Percentiles rank a stretch among this genome's conserved stretches.
phyloP scores from a whole-genome alignment of 495 filamentous ascomycete species.

The Aspergillus cavernicola region DNA sequence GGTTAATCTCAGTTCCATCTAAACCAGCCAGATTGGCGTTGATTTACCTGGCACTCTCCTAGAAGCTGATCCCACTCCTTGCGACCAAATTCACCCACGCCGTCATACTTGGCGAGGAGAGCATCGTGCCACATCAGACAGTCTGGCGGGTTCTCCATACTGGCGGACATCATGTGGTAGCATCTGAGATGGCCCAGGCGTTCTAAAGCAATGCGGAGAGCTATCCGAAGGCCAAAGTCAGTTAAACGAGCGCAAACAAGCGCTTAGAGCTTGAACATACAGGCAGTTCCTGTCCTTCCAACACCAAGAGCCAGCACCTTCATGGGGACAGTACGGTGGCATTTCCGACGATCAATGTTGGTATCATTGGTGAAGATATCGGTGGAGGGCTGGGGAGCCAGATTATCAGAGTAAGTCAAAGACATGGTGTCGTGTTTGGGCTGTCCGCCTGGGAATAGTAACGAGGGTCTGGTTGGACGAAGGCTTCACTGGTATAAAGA shows the following conservation, averaged over 20 bases:
- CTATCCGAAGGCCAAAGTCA: constrained; percentile 30
- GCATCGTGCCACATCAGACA: constrained; percentile 63
- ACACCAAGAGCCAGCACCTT: constrained; percentile 61
- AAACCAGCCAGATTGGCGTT: background rate
- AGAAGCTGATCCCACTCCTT: constrained; percentile 67
- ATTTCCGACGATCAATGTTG: constrained; percentile 59
- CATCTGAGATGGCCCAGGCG: constrained; percentile 58
- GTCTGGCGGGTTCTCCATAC: constrained; percentile 57
- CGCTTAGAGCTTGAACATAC: constrained; percentile 33
- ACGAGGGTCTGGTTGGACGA: constrained; percentile 8
- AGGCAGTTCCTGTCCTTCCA: constrained; percentile 64
- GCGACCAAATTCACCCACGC: constrained; percentile 55
- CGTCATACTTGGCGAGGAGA: constrained; percentile 61
- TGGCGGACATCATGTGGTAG: constrained; percentile 66
- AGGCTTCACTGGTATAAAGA: constrained; percentile 18
- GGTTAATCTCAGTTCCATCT: constrained; percentile 11
- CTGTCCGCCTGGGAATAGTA: constrained; percentile 5
- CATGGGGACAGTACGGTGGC: constrained; percentile 62
- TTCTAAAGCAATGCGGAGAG: constrained; percentile 56
- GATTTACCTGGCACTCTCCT: constrained; percentile 53
- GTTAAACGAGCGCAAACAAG: constrained; percentile 2
- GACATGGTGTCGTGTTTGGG: constrained; percentile 32
- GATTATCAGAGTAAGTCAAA: constrained; percentile 40
- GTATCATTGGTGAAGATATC: constrained; percentile 54
- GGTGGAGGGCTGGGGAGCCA: constrained; percentile 42